Evolutionary conservation across 2,329 filamentous ascomycete genomes (phyloP), one percentile per base, ranked within the genome.

Genomic region (Penicillium vulpinum): DNA sequence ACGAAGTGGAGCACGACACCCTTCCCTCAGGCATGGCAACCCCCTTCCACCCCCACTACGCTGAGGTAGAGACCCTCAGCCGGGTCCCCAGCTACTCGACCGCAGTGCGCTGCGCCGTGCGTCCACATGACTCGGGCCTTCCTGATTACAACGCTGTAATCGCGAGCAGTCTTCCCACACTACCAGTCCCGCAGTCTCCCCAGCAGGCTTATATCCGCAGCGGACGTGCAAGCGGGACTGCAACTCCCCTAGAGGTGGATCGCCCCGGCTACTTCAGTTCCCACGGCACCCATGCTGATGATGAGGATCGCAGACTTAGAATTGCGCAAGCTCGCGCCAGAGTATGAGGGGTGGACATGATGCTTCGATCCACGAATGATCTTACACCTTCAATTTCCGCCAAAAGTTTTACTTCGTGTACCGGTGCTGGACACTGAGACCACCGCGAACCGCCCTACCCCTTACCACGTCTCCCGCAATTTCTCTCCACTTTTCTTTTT

Each of bases 21-120:
- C 81, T 63, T 71, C 75, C 60, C 70, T 80, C 67, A 61, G 76
- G 77, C 26, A 70, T 75, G 65, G 73, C 72, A 6, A 79, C 75
- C 1, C 76, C 76, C 9, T 70, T 70, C 59, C 71, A 73, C 45
- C 72, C 71, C 13, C 75, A 78, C 58, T 79, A 80, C 46, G 76
- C 80, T 18, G 85, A 89, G 60, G 75, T 90, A 62, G 82, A 83
- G 46, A 83, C 86, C 61, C 76, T 92, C 40, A 88, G 81, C 70
- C 88, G 88, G 62, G 89, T 92, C 2, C 89, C 89, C 1, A 92
- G 89, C 55, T 92, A 92, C 70, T 83, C 83, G 16, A 92, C 89
- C 1, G 89, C 89, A 0, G 84, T 91, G 26, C 85, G 84, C 61
- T 84, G 86, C 0, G 84, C 86, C 5, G 83, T 85, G 16, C 80